phyloP scores from a whole-genome alignment of 495 filamentous ascomycete genomes.

The Amorphotheca resinae region DNA sequence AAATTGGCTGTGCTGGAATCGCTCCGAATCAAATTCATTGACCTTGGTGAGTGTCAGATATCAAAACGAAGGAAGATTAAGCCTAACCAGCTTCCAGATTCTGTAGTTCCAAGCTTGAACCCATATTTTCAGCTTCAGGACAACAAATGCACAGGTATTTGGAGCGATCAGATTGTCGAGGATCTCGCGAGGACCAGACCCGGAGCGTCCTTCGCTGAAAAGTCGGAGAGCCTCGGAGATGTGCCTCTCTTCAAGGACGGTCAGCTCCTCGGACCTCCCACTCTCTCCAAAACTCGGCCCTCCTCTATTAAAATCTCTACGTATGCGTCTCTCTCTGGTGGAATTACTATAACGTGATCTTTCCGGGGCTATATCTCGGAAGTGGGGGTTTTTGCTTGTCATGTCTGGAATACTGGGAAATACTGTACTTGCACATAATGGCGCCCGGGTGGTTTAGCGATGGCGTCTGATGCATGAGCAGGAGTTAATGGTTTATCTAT shows the following conservation, averaged over 20 bases:
- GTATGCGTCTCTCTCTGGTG: not conserved
- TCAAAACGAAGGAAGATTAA: too few relatives aligned
- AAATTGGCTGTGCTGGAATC: constrained; percentile 39
- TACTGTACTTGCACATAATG: too few relatives aligned
- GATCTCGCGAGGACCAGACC: constrained; percentile 41
- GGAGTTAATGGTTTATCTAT: too few relatives aligned
- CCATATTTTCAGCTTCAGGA: constrained; percentile 51
- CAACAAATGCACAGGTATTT: constrained; percentile 49
- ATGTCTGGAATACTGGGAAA: too few relatives aligned
- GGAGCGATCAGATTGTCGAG: constrained; percentile 52
- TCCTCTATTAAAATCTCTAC: not conserved
- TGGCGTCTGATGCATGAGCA: not conserved
- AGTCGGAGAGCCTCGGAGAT: constrained; percentile 42
- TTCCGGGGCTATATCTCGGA: not conserved
- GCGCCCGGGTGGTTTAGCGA: too few relatives aligned
- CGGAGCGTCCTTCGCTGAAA: constrained; percentile 40
- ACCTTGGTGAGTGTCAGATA: constrained; percentile 41
- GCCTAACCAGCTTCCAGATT: constrained; percentile 33
- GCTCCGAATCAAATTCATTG: constrained; percentile 58
- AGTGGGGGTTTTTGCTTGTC: too few relatives aligned
- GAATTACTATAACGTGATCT: not conserved
- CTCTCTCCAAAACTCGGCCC: not conserved
- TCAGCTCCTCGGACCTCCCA: not conserved
- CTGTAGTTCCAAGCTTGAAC: constrained; percentile 44
- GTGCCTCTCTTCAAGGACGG: constrained; percentile 40